These are phyloP conservation scores for Musa troglodytarum DNA, from an alignment of 176 grass and related monocot species.

Conservation along the genomic window DNA sequence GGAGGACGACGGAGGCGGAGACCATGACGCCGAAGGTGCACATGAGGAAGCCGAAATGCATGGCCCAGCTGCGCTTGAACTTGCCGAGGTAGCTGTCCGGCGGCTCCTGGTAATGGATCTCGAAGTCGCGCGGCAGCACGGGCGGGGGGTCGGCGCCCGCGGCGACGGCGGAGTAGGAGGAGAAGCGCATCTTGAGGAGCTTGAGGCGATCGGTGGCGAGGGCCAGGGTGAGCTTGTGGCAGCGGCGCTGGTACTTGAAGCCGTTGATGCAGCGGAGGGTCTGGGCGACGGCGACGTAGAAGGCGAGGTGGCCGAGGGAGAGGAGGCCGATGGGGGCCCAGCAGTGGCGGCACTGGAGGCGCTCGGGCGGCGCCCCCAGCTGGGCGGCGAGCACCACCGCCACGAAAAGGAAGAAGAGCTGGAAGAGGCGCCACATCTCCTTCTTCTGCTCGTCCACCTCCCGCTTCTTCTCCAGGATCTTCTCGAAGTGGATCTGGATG, in stretches of 20 bases:
- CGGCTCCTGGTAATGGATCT: constrained; percentile 5
- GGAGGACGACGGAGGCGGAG: not conserved
- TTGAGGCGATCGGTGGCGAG: constrained; percentile 15
- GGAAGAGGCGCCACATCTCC: constrained; percentile 18
- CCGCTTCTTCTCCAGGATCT: constrained; percentile 19
- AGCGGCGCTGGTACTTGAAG: constrained; percentile 11
- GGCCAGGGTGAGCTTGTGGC: constrained; percentile 14
- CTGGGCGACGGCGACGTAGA: constrained; percentile 9
- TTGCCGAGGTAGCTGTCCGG: constrained; percentile 6
- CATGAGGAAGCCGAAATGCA: constrained; percentile 3
- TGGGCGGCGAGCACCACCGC: not conserved
- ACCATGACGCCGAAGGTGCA: constrained; percentile 15
- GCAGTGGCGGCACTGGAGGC: constrained; percentile 13
- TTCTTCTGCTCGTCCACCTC: constrained; percentile 13
- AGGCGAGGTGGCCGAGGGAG: constrained; percentile 2
- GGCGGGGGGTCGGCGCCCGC: not conserved
- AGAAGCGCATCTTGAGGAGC: constrained; percentile 12
- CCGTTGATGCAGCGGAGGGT: constrained; percentile 11
- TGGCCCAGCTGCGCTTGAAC: constrained; percentile 10
- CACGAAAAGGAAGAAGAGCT: constrained; percentile 17
- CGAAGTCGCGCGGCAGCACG: not conserved
- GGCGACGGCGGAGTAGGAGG: not conserved
- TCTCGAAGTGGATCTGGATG: constrained; percentile 17
- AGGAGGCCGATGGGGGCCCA: constrained; percentile 8
- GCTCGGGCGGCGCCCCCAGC: not conserved